Evolutionary conservation across 2,329 filamentous ascomycete genomes (phyloP).

Genomic region (Arthrobotrys entomopaga): DNA sequence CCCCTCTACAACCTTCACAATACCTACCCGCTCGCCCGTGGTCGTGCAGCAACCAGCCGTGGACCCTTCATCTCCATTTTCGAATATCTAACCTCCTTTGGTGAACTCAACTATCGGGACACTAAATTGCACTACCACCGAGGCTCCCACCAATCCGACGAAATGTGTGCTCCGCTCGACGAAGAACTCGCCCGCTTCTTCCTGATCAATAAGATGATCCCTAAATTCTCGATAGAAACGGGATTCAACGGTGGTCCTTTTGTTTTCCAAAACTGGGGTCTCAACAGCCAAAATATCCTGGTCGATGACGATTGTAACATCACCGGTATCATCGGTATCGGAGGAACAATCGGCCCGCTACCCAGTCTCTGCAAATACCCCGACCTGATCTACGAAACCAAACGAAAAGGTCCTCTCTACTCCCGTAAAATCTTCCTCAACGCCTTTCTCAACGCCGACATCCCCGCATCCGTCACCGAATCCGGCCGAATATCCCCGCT

Average conservation of each 20-base stretch:
- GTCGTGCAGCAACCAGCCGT: constrained; percentile 37
- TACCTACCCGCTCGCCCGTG: constrained; percentile 51
- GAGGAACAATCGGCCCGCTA: constrained; percentile 39
- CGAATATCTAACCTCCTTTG: constrained; percentile 46
- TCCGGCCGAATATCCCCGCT: constrained; percentile 16
- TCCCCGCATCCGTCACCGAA: constrained; percentile 14
- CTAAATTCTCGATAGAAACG: constrained; percentile 51
- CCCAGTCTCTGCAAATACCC: constrained; percentile 48
- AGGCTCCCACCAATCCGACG: constrained; percentile 24
- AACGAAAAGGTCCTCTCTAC: constrained; percentile 46
- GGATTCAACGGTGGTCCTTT: constrained; percentile 50
- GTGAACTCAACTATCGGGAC: constrained; percentile 46
- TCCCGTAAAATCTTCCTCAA: constrained; percentile 48
- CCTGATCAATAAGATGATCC: constrained; percentile 55
- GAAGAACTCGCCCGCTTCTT: constrained; percentile 52
- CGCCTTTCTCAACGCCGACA: constrained; percentile 40
- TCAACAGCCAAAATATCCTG: constrained; percentile 27
- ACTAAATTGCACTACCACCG: constrained; percentile 44
- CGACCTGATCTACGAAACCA: constrained; percentile 54
- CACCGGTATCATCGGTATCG: constrained; percentile 36
- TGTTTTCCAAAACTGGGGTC: constrained; percentile 53
- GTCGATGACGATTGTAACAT: constrained; percentile 54
- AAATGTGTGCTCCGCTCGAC: constrained; percentile 47
- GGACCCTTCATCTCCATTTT: constrained; percentile 42
- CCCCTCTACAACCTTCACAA: constrained; percentile 47